A percentile compares a stretch with the other conserved stretches of the same genome.
These are phyloP conservation scores for Lichenothelia convexa DNA, from an alignment of 495 filamentous ascomycete species.

Conservation along the genomic window DNA sequence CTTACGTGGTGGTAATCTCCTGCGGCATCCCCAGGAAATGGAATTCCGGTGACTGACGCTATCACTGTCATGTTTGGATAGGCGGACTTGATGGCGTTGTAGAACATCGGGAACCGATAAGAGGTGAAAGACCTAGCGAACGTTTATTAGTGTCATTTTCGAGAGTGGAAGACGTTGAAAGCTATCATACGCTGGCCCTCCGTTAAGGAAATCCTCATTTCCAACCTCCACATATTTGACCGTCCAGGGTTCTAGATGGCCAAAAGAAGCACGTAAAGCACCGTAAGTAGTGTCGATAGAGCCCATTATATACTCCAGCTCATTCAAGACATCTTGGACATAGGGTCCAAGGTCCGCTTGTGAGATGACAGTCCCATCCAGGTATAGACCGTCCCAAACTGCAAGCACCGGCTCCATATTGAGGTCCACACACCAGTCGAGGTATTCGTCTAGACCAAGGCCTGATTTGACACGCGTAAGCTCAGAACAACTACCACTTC, in stretches of 20 bases:
- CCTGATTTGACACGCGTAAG: too few relatives aligned
- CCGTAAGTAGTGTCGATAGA: conserved; percentile 36
- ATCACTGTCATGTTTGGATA: conserved; percentile 48
- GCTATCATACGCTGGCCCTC: conserved; percentile 30
- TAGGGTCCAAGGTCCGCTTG: conserved; percentile 24
- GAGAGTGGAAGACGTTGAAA: conserved; percentile 38
- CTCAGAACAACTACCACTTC: too few relatives aligned
- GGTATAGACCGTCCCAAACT: conserved; percentile 17
- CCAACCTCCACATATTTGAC: conserved; percentile 46
- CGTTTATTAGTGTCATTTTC: too few relatives aligned
- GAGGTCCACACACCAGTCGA: conserved; percentile 19
- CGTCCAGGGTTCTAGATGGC: conserved; percentile 37
- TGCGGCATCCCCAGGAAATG: conserved; percentile 8
- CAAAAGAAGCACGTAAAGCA: conserved; percentile 34
- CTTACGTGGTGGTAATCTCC: conserved; percentile 24
- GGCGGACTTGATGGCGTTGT: conserved; percentile 33
- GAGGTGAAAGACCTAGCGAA: too few relatives aligned
- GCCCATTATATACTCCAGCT: conserved; percentile 49
- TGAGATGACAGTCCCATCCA: conserved; percentile 18
- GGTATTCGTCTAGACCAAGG: conserved; percentile 19
- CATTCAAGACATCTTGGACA: conserved; percentile 43
- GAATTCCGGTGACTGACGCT: background rate
- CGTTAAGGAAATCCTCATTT: conserved; percentile 40
- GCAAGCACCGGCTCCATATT: conserved; percentile 18
- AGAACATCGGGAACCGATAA: conserved; percentile 39